phyloP scores from a whole-genome alignment of 805 yeast species.

The Wickerhamomyces alni region DNA sequence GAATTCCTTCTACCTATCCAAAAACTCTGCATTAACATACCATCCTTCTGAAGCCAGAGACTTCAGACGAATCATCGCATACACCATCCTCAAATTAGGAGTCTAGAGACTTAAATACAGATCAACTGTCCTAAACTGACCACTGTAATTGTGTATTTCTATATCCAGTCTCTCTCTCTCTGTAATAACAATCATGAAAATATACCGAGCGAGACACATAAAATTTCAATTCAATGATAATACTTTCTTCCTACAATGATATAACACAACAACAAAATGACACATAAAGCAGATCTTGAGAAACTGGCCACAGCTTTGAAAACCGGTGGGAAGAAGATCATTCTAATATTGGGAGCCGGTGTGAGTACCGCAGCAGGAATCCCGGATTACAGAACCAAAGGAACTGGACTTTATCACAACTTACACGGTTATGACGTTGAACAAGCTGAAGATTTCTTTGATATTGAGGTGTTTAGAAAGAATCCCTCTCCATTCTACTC shows the following conservation, averaged over 20 bases:
- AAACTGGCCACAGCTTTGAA: constrained; percentile 8
- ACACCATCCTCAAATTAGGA: constrained; percentile 9
- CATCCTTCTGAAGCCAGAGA: constrained; percentile 62
- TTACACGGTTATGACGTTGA: constrained; percentile 70
- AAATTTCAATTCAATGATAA: no score
- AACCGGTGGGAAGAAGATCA: constrained; percentile 31
- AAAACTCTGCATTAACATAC: constrained; percentile 44
- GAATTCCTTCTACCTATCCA: constrained; percentile 57
- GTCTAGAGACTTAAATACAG: not conserved
- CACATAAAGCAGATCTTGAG: not conserved
- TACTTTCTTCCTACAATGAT: no score
- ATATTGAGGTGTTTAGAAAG: constrained; percentile 70
- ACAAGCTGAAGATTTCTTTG: constrained; percentile 94
- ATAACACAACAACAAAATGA: not conserved
- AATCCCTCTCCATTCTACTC: constrained; percentile 82
- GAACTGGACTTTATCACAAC: constrained; percentile 83
- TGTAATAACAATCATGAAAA: no score
- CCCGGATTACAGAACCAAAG: constrained; percentile 91
- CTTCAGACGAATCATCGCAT: constrained; percentile 45
- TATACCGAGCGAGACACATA: no score
- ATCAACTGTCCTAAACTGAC: no score
- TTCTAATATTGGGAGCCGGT: constrained; percentile 88
- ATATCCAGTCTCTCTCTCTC: no score
- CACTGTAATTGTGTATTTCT: no score
- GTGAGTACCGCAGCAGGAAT: constrained; percentile 91